Percentiles rank a stretch among this genome's conserved stretches.
These are phyloP conservation scores for Penicillium freii DNA, from an alignment of 2,329 filamentous ascomycete species.

Conservation along the genomic window DNA sequence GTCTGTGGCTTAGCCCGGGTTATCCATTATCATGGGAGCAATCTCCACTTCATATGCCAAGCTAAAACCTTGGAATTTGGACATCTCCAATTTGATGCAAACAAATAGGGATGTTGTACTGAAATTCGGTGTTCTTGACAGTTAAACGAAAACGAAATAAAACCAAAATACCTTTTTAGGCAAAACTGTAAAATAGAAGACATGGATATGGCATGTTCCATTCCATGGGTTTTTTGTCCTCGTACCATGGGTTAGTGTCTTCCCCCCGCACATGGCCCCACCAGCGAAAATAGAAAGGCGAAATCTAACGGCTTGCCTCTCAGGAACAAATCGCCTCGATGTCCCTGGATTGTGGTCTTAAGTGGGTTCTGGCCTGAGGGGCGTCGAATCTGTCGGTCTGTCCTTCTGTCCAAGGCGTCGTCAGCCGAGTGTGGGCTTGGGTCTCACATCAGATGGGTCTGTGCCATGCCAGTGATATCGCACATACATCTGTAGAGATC, in stretches of 20 bases:
- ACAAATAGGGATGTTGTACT: neutral
- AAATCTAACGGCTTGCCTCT: neutral
- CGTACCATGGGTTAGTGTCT: neutral
- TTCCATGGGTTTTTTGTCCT: neutral
- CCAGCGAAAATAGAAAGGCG: neutral
- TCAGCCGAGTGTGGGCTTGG: constrained; percentile 15
- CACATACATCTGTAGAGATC: neutral
- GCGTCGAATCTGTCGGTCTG: neutral
- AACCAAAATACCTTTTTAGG: neutral
- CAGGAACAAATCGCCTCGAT: constrained; percentile 1
- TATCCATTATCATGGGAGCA: neutral
- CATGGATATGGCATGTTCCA: neutral
- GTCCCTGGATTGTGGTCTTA: neutral
- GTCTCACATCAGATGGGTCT: constrained; percentile 10
- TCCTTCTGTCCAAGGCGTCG: constrained; percentile 7
- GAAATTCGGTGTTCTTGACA: neutral
- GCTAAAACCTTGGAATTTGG: neutral
- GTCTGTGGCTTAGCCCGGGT: neutral
- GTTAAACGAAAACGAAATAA: neutral
- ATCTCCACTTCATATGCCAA: neutral
- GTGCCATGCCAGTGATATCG: constrained; percentile 5
- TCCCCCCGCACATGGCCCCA: neutral
- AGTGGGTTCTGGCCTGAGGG: neutral
- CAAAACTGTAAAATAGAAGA: neutral
- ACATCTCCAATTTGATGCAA: neutral